Base-by-base conservation (phyloP, 345 rosid genomes). In the Eucalyptus curtisii region DNA sequence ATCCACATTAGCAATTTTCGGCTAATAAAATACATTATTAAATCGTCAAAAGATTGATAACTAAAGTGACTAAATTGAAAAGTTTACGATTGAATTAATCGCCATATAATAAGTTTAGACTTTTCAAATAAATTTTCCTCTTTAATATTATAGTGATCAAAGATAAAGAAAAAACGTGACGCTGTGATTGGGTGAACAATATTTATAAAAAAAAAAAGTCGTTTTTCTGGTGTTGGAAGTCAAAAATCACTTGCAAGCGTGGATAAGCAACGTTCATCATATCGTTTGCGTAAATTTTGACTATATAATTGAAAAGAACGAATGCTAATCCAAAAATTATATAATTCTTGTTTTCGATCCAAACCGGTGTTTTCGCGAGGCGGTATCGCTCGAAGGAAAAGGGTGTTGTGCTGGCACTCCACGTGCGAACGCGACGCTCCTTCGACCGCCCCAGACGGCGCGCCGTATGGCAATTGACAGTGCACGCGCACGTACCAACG, bases 1-100 rank as follows among this genome's bases (percentile, higher is more conserved):
- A 3, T 57, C 64, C n/a, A 25, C 6, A 57, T 57, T 7, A 57
- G 0, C 4, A 24, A 11, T 57, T 57, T 57, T 6, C 4, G 31
- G 8, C 16, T 3, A 12, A 27, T 30, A 16, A 8, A 61, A 6
- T 12, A 12, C 8, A 30, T 27, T 61, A 10, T 7, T 15, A 12
- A 61, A 27, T 61, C 3, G 4, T 27, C 16, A 61, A 59, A 10
- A 59, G 0, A 2, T 25, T 25, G 27, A 59, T 4, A 1, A 22
- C 3, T 27, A 27, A 59, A 59, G 12, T 59, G 6, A 5, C 15
- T 6, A 24, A 22, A 55, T 24, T 1, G 10, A 59, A 59, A 59
- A 59, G 1, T 59, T 11, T 59, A 27, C 1, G 0, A 24, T 4
- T 27, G 6, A 61, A 61, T 30, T 12, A 7, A 2, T 2, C 3